phyloP scores from a whole-genome alignment of 345 rosid species.

The Eutrema heterophyllum region DNA sequence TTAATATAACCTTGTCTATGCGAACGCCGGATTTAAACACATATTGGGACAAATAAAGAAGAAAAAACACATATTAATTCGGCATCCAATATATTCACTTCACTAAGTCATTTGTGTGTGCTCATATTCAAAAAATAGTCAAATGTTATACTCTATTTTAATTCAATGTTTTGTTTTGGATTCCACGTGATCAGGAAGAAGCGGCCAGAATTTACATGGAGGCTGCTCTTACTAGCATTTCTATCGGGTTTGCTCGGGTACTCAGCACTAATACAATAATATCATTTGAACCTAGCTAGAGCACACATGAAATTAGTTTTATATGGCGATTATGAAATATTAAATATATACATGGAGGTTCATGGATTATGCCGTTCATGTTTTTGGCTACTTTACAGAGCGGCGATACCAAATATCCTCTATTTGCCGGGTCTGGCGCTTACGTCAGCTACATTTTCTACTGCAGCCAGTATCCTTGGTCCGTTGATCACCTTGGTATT shows the following conservation, averaged over 20 bases:
- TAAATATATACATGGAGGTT: not conserved
- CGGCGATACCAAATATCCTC: constrained; percentile 30
- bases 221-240: constrained; percentile 37
- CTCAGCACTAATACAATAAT: not conserved
- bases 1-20: not conserved
- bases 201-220: constrained; percentile 47
- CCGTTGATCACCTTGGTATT: constrained; percentile 51
- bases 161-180: not conserved
- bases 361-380: not conserved
- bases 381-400: constrained; percentile 13
- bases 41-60: not conserved
- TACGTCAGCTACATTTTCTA: constrained; percentile 46
- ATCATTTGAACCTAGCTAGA: not conserved
- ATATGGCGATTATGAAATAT: not conserved
- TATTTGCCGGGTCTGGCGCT: constrained; percentile 40
- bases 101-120: not conserved
- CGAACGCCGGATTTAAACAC: not conserved
- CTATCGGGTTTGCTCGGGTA: constrained; percentile 53
- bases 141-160: not conserved
- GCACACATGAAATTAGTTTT: not conserved
- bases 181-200: constrained; percentile 27
- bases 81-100: not conserved
- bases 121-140: not conserved
- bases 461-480: constrained; percentile 42
- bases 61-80: not conserved